Percentiles rank a stretch among this genome's conserved stretches.
Conservation (phyloP, 805 yeast species). For the Candida easanensis region DNA sequence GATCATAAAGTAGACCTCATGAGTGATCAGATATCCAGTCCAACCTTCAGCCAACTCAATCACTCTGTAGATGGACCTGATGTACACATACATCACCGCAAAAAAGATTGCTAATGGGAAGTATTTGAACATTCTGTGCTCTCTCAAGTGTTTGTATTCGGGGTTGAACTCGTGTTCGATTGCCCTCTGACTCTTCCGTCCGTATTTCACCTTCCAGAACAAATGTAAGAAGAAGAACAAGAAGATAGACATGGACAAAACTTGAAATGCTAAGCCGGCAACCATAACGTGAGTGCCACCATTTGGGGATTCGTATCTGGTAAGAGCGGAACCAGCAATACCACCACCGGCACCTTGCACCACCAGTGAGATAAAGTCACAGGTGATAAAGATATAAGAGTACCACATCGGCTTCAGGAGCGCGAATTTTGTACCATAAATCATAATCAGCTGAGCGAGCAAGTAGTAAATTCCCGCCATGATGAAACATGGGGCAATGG, state of each 20-base stretch:
- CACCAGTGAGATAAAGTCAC: slow-evolving; percentile 62
- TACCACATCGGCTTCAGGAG: slow-evolving; percentile 53
- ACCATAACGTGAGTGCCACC: slow-evolving; percentile 65
- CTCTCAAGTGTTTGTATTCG: slow-evolving; percentile 6
- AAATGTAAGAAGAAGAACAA: slow-evolving; percentile 48
- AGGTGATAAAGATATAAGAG: slow-evolving; percentile 61
- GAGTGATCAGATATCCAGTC: slow-evolving; percentile 59
- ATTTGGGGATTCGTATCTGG: slow-evolving; percentile 28
- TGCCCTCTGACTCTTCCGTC: slow-evolving; percentile 4
- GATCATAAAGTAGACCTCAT: slow-evolving; percentile 58
- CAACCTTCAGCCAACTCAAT: slow-evolving; percentile 74
- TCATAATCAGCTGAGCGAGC: slow-evolving; percentile 61
- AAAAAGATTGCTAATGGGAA: slow-evolving; percentile 45
- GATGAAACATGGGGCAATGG: slow-evolving; percentile 77
- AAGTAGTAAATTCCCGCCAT: slow-evolving; percentile 81
- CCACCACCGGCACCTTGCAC: slow-evolving; percentile 81
- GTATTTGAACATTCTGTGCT: slow-evolving; percentile 9
- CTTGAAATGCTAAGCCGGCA: slow-evolving; percentile 77
- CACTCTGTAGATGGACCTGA: slow-evolving; percentile 71
- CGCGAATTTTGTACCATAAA: slow-evolving; percentile 57
- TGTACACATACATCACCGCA: slow-evolving; percentile 52
- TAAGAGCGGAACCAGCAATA: slow-evolving; percentile 49
- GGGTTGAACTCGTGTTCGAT: slow-evolving; percentile 7
- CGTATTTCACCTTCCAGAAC: slow-evolving; percentile 32
- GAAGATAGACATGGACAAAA: slow-evolving; percentile 61